Conservation (phyloP, 176 grass and related monocot genomes). For the Aegilops umbellulata region DNA sequence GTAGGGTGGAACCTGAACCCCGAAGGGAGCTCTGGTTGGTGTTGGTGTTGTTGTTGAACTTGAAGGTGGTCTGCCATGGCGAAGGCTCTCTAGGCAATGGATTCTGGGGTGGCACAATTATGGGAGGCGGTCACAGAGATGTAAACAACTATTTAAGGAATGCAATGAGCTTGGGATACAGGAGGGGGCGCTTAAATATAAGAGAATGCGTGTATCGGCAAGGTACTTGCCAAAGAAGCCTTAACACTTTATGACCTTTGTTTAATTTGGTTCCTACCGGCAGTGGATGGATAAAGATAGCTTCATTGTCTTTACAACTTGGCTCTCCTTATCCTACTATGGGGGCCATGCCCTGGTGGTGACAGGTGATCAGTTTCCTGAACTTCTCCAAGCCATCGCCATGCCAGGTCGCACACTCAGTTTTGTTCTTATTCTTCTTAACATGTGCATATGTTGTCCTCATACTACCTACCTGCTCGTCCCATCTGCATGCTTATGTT, state of each 20-base stretch:
- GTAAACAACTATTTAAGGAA: not conserved
- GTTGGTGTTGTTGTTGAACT: not conserved
- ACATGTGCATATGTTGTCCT: not conserved
- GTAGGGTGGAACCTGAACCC: constrained; percentile 69
- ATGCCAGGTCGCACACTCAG: not conserved
- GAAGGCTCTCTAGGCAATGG: not conserved
- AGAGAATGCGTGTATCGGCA: not conserved
- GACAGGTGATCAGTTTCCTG: not conserved
- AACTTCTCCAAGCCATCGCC: not conserved
- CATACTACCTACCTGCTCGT: not conserved
- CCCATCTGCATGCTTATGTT: not conserved
- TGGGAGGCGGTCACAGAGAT: not conserved
- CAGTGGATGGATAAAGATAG: not conserved
- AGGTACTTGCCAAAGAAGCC: not conserved
- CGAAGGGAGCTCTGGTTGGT: constrained; percentile 27
- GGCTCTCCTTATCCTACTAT: not conserved
- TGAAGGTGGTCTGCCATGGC: constrained; percentile 34
- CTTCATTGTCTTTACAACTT: not conserved
- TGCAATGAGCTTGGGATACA: not conserved
- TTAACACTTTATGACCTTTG: not conserved
- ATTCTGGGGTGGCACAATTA: not conserved
- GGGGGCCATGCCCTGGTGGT: not conserved
- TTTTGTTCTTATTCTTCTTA: not conserved
- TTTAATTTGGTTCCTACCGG: not conserved
- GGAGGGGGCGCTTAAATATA: not conserved